A percentile compares a stretch with the other conserved stretches of the same genome.
Conservation (phyloP, 2,329 filamentous ascomycete species). For the Alternaria postmessia region DNA sequence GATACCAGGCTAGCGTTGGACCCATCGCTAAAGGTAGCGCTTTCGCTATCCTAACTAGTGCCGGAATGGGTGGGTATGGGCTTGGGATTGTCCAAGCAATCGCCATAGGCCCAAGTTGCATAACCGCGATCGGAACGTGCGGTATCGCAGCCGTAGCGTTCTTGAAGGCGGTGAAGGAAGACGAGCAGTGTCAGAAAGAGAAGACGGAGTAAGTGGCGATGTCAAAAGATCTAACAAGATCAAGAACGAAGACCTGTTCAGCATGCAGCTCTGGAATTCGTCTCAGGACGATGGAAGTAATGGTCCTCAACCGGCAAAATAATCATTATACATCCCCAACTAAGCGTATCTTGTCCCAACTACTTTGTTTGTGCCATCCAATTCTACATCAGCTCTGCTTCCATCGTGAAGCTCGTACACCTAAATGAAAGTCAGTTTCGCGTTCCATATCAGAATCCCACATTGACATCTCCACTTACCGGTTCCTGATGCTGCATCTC, state of each 20-base stretch:
- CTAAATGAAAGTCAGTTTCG: not conserved
- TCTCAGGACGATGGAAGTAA: not conserved
- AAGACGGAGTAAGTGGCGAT: not conserved
- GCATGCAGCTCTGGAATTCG: not conserved
- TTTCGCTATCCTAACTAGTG: not conserved
- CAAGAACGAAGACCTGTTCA: not conserved
- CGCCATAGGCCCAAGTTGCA: not conserved
- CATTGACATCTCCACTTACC: not conserved
- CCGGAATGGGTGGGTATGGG: not conserved
- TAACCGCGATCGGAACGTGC: not conserved
- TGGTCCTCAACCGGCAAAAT: not conserved
- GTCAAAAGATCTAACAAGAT: not conserved
- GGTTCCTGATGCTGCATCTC: conserved; percentile 4
- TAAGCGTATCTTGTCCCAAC: not conserved
- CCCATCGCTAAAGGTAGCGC: not conserved
- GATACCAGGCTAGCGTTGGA: not conserved
- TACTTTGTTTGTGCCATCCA: not conserved
- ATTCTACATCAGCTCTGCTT: not conserved
- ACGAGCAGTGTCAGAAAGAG: not conserved
- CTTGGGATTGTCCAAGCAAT: not conserved
- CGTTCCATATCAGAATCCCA: not conserved
- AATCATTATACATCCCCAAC: not conserved
- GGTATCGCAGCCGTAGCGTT: not conserved
- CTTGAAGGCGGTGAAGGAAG: not conserved
- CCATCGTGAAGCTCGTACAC: not conserved